These are phyloP conservation scores for Lomentospora prolificans DNA, from an alignment of 2,329 filamentous ascomycete species.

Conservation along the genomic window DNA sequence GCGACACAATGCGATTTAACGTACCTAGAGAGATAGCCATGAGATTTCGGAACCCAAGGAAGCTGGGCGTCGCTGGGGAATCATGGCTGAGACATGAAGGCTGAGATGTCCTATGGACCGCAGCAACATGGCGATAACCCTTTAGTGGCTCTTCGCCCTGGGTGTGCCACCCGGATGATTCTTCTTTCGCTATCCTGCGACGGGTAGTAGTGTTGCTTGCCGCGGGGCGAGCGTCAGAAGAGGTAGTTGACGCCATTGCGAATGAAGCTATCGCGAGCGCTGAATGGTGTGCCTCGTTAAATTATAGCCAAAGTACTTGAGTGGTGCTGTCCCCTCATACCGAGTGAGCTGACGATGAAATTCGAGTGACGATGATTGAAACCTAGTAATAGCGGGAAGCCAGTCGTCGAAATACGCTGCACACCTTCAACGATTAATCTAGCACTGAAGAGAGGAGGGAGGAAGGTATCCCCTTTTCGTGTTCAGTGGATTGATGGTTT, in stretches of 20 bases:
- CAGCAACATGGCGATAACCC: conserved; percentile 88
- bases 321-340: too few species aligned
- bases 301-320: neutral
- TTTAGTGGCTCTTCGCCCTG: conserved; percentile 17
- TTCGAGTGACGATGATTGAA: too few species aligned
- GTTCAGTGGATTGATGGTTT: too few species aligned
- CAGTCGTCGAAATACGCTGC: too few species aligned
- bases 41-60: conserved; percentile 87
- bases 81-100: conserved; percentile 84
- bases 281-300: neutral
- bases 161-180: neutral
- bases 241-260: neutral
- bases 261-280: neutral
- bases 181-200: conserved; percentile 12
- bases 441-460: neutral
- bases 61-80: conserved; percentile 63
- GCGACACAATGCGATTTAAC: neutral
- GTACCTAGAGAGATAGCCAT: conserved; percentile 87
- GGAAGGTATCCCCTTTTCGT: too few species aligned
- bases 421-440: neutral
- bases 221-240: neutral
- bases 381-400: too few species aligned
- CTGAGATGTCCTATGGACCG: conserved; percentile 63
- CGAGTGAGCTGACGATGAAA: too few species aligned
- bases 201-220: conserved; percentile 17